Evolutionary conservation across 2,329 filamentous ascomycete genomes (phyloP).

Genomic region (Botrytis pseudocinerea): DNA sequence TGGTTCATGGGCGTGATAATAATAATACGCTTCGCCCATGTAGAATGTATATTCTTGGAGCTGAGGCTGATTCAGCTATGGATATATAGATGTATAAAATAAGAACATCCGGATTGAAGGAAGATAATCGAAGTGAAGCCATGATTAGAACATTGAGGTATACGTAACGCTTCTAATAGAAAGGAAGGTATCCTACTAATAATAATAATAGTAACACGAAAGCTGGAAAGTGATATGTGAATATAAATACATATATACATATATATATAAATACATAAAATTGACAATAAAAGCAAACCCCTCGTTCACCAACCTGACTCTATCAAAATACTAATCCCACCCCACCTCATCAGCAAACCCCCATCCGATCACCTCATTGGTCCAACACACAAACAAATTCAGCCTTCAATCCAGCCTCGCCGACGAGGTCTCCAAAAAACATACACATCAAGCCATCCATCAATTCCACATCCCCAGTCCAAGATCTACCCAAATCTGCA

Average conservation of each 20-base stretch:
- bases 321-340: constrained; percentile 2
- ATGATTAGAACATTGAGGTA: background rate
- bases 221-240: background rate
- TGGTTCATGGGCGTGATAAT: constrained; percentile 9
- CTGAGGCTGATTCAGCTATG: constrained; percentile 6
- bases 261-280: background rate
- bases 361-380: constrained; percentile 17
- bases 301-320: background rate
- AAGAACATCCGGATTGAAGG: background rate
- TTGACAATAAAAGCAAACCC: background rate
- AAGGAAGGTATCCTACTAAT: background rate
- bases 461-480: background rate
- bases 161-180: background rate
- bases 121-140: background rate
- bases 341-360: background rate
- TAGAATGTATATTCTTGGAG: constrained; percentile 3
- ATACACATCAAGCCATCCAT: background rate
- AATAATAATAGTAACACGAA: no score
- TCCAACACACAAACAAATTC: constrained; percentile 15
- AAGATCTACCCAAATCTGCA: background rate
- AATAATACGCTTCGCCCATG: background rate
- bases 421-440: constrained; percentile 15
- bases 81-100: background rate
- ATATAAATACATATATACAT: background rate
- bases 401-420: constrained; percentile 21